These are phyloP conservation scores for Wickerhamiella slavikovae DNA, from an alignment of 805 yeast species.

Conservation along the genomic window DNA sequence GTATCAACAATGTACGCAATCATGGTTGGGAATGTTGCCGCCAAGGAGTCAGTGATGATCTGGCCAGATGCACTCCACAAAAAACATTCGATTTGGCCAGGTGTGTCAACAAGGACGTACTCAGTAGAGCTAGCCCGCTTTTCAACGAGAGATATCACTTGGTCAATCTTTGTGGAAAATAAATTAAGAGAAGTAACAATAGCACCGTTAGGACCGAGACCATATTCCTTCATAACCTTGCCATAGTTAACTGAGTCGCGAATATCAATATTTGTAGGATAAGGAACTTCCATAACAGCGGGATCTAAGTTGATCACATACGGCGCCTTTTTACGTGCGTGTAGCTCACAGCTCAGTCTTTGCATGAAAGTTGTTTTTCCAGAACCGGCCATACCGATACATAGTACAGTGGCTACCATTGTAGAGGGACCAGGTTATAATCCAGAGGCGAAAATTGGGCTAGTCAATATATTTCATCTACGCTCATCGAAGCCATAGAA, in stretches of 20 bases:
- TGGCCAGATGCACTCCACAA: slow-evolving; percentile 98
- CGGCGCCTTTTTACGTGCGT: slow-evolving; percentile 47
- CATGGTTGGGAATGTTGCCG: slow-evolving; percentile 86
- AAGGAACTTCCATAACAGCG: slow-evolving; percentile 86
- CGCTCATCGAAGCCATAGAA: too few species aligned
- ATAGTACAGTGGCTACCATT: slow-evolving; percentile 20
- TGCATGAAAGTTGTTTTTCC: slow-evolving; percentile 98
- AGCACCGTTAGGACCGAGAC: slow-evolving; percentile 95
- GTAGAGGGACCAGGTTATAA: too few species aligned
- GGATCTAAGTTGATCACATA: slow-evolving; percentile 92
- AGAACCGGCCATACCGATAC: slow-evolving; percentile 54
- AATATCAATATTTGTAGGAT: slow-evolving; percentile 83
- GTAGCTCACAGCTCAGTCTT: slow-evolving; percentile 74
- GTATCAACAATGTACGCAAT: slow-evolving; percentile 93
- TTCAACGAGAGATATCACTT: slow-evolving; percentile 69
- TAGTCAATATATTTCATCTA: too few species aligned
- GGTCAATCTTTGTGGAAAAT: slow-evolving; percentile 90
- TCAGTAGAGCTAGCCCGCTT: slow-evolving; percentile 36
- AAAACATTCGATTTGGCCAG: slow-evolving; percentile 97
- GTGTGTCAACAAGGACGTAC: slow-evolving; percentile 83
- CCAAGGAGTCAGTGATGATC: slow-evolving; percentile 89
- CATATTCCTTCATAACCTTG: slow-evolving; percentile 87
- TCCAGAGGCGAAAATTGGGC: too few species aligned
- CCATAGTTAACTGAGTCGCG: slow-evolving; percentile 90
- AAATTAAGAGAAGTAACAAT: slow-evolving; percentile 86